Base-by-base conservation (phyloP, 441 rosid genomes). In the Macaranga tanarius region DNA sequence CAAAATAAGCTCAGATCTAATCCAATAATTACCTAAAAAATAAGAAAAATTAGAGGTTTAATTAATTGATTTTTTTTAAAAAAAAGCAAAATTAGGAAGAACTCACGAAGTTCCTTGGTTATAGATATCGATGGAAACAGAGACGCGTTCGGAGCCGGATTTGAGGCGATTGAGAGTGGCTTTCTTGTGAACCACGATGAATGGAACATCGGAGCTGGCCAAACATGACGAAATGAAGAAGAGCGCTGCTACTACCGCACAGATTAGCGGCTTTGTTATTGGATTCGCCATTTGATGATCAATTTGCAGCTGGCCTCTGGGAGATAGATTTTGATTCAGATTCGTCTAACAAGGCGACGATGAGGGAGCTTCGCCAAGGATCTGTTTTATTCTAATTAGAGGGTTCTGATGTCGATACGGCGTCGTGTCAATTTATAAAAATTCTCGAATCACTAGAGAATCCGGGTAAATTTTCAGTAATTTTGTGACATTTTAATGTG, bases 151-250 rank as follows among this genome's bases (percentile, higher is more conserved):
- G 58, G 86, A 82, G 71, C 97, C 98, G 59, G 97, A 86, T 77
- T 89, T 95, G 85, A 89, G 93, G 75, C 92, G 73, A 70, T 75
- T 83, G 75, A 87, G 90, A 64, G 92, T 75, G 34, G 93, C 98
- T 85, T 95, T 92, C 95, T 92, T 92, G 85, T 92, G 92, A 8
- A 90, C 97, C 51, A 95, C 89, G 66, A 95, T 84, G 88, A 91
- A 92, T 47, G 98, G 97, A 31, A 84, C 92, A 75, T 95, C 99
- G 52, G 89, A 57, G 80, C 69, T 79, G 72, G 89, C 91, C 42
- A 86, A 76, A 31, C 88, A 70, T 20, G 85, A 75, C 2, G 95
- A 87, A 10, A 84, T 65, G 51, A 92, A 71, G 68, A 82, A 60
- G 63, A 89, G 73, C 69, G 81, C 79, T 66, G 82, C 65, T 52